These are phyloP conservation scores for Torrubiellomyces zombiae DNA, from an alignment of 2,329 filamentous ascomycete species.

Conservation along the genomic window DNA sequence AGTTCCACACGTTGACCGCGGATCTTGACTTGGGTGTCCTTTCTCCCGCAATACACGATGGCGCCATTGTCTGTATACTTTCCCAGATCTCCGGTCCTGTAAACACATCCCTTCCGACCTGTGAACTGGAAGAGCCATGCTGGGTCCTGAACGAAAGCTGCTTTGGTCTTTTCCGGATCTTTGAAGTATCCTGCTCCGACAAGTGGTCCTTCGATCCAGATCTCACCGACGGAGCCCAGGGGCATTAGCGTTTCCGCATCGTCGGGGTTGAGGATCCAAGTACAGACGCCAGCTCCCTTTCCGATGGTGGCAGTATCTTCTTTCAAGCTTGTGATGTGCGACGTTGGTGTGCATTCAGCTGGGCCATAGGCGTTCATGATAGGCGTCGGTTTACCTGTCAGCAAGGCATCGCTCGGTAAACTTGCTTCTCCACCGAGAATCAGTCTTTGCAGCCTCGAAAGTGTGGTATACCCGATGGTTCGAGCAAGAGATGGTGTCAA, in stretches of 20 bases:
- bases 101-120: constrained; percentile 15
- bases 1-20: constrained; percentile 32
- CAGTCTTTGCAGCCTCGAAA: constrained; percentile 5
- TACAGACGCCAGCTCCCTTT: constrained; percentile 1
- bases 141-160: constrained; percentile 27
- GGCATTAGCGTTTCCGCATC: constrained; percentile 10
- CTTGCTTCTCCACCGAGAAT: constrained; percentile 7
- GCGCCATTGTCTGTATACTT: constrained; percentile 11
- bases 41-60: constrained; percentile 18
- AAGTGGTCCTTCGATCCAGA: constrained; percentile 23
- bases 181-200: constrained; percentile 33
- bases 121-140: constrained; percentile 15
- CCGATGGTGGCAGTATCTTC: constrained; percentile 3
- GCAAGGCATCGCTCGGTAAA: constrained; percentile 2
- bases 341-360: constrained; percentile 6
- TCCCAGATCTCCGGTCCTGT: constrained; percentile 19
- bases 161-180: constrained; percentile 24
- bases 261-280: constrained; percentile 14
- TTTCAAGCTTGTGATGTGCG: too few species aligned
- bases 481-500: constrained; percentile 8
- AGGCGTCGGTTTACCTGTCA: constrained; percentile 4
- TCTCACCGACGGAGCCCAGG: constrained; percentile 15
- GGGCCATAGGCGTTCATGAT: constrained; percentile 10
- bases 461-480: constrained; percentile 3
- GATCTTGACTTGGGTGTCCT: constrained; percentile 33